Evolutionary conservation across 2,329 filamentous ascomycete genomes (phyloP).

Genomic region (Calonectria naviculata): DNA sequence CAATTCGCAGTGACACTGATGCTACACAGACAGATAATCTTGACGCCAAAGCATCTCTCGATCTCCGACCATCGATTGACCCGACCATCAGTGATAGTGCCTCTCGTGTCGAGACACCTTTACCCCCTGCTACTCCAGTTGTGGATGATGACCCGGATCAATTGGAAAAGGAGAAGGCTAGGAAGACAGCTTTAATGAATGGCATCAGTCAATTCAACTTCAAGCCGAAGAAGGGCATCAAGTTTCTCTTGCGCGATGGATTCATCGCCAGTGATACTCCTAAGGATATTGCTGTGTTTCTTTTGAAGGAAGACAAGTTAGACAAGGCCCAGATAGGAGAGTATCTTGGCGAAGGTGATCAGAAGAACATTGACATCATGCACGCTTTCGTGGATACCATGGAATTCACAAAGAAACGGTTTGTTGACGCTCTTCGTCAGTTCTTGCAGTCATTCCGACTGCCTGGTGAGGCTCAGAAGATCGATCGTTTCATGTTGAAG

Average conservation of each 20-base stretch:
- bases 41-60: constrained; percentile 52
- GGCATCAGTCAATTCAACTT: constrained; percentile 95
- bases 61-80: constrained; percentile 74
- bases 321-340: constrained; percentile 95
- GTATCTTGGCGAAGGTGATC: constrained; percentile 92
- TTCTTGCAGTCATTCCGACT: constrained; percentile 96
- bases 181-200: constrained; percentile 91
- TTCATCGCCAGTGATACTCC: constrained; percentile 87
- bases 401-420: constrained; percentile 92
- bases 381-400: constrained; percentile 96
- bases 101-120: constrained; percentile 70
- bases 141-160: constrained; percentile 92
- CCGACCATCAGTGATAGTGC: constrained; percentile 69
- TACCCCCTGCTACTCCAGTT: constrained; percentile 72
- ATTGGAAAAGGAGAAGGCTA: constrained; percentile 93
- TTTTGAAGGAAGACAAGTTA: constrained; percentile 83
- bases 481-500: constrained; percentile 99
- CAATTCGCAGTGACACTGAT: constrained; percentile 68
- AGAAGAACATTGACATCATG: constrained; percentile 96
- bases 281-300: constrained; percentile 85
- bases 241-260: constrained; percentile 82
- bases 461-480: constrained; percentile 97
- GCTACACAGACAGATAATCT: constrained; percentile 41
- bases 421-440: constrained; percentile 90
- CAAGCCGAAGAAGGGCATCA: constrained; percentile 95